Evolutionary conservation across 305 asterid genomes (phyloP), one percentile per base, ranked within the genome.

Genomic region (Fraxinus nigra): DNA sequence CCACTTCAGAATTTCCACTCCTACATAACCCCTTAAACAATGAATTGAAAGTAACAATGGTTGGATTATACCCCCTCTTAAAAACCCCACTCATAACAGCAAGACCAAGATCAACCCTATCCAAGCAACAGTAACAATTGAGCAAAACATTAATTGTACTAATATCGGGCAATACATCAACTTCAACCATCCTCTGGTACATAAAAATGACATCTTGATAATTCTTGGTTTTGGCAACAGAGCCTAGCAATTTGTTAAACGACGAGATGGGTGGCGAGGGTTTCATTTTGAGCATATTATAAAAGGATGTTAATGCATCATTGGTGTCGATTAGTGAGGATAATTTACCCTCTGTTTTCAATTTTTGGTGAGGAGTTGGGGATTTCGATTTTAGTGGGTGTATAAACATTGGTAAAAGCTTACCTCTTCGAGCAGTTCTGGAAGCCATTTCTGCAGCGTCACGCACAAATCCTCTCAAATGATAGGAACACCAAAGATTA

Each of bases 271-370:
- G 84, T 4, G 86, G 84, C 43, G 72, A 76, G 30, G 86, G 87
- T 2, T 79, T 78, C 72, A 85, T 38, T 67, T 74, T 56, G 37
- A 87, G 78, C 89, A 87, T 87, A 76, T 65, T 76, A 8, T 84
- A 24, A 37, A 84, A 87, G 48, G 74, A 69, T 1, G 34, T 20
- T 14, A 79, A 10, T 1, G 90, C 87, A 51, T 83, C 86, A 18
- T 63, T 59, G 5, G 78, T 61, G 76, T 54, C 43, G 40, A 84
- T 72, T 82, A 63, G 80, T 70, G 85, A 84, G 85, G 38, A 26
- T 4, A 26, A 51, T 63, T 80, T 72, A 33, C 77, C 82, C 79
- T 74, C 8, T 4, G 81, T 14, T 14, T 46, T 46, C 1, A 13
- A 13, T 46, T 46, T 46, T 46, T 14, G 56, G 1, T 3, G 56